Evolutionary conservation across 495 filamentous ascomycete species (phyloP), one percentile per base, ranked within the genome.

Genomic region (Penicillium dipodomyicola): DNA sequence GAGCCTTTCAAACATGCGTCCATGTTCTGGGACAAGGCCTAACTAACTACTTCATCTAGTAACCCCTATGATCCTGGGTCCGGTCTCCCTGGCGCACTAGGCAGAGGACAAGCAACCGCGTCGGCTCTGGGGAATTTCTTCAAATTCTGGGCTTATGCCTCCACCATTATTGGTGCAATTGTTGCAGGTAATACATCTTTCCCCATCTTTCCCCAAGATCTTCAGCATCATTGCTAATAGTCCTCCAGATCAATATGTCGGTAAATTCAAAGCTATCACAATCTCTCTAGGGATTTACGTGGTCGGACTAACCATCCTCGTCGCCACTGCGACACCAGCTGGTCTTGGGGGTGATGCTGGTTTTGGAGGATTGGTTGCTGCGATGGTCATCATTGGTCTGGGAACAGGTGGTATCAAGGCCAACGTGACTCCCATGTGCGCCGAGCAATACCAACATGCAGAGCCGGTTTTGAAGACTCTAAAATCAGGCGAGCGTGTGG

Each of bases 231-330:
- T 42, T 39, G 9, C 43, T 48, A 17, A 25, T n/a, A n/a, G 0
- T 33, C 22, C 10, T 9, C 9, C 12, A 62, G 60, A 77, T 32
- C 65, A 69, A 29, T 71, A 66, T 61, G 25, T 72, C 14, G 71
- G 73, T 4, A 65, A 70, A 53, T 87, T 82, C 64, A 77, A 69
- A 47, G 72, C 84, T 43, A 87, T 89, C 57, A 68, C 71, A 33
- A 64, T 72, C 14, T 75, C 84, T 4, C 65, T 84, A 43, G 65
- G 58, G 12, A 64, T 87, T 59, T 81, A 81, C 44, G 77, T 85
- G 49, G 32, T 85, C 47, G 86, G 85, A 10, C 82, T 86, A 57
- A 70, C 83, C 41, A 74, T 88, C 45, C 73, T 88, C 25, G 74
- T 83, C 52, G 69, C 80, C 25, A 82, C 83, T 0, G 77, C 83